Base-by-base conservation (phyloP, 176 grass and related monocot genomes). In the Coix lacrymajobi region DNA sequence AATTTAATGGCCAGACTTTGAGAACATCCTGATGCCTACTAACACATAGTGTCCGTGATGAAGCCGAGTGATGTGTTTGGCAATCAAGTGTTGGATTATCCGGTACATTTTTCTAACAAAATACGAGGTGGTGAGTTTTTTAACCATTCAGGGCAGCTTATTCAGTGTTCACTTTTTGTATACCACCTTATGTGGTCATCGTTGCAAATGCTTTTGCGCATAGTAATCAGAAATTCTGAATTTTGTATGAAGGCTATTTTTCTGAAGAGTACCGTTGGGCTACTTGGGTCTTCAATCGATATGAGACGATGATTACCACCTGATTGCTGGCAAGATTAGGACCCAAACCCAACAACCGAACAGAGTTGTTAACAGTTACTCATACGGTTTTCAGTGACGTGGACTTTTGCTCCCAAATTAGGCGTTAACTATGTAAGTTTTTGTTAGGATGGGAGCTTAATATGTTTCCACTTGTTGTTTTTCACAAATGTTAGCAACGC, bases 1-100 rank as follows among this genome's bases (percentile, higher is more conserved):
- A 79, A 86, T 7, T 84, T 74, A 9, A 52, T 85, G 28, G 73
- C 62, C 51, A 87, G 86, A 70, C 58, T 86, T 82, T 90, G 79
- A 92, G 39, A 77, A 73, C 30, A 38, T 58, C 22, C 11, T 56
- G 72, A 67, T 30, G 17, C 30, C 0, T 15, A 30, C 76, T 69
- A 56, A 40, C 22, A 13, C 40, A 65, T 37, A 69, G 62, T 36
- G 11, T 40, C 40, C 19, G 20, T 16, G 4, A 49, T 62, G 11
- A 75, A 76, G 40, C 51, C 62, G 66, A 49, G 31, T 31, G 40
- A 34, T 70, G 62, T 56, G 51, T 75, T 76, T 81, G 71, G 19
- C 69, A 69, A 28, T 56, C 8, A 28, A n/a, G 7, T 56, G 25
- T 57, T 56, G 24, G 49, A 36, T 76, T 81, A 52, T 85, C 54